Percentiles rank a stretch among this genome's conserved stretches.
phyloP scores from a whole-genome alignment of 2,329 filamentous ascomycete species.

The Colletotrichum acutatum region DNA sequence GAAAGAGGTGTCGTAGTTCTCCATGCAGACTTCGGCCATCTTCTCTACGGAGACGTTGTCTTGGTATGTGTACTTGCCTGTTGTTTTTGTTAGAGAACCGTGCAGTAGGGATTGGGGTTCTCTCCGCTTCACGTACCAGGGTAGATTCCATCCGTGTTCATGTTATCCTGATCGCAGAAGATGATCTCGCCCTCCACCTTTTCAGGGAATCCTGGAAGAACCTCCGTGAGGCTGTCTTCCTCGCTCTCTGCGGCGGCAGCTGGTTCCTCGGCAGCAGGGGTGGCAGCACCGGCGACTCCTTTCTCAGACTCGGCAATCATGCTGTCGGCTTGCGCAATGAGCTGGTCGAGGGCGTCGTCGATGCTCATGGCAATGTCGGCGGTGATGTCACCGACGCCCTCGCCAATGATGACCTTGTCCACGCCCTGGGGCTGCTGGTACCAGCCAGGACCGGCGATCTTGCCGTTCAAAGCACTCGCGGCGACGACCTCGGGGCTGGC shows the following conservation, averaged over 20 bases:
- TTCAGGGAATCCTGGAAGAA: constrained; percentile 88
- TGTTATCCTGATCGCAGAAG: constrained; percentile 83
- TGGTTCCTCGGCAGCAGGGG: constrained; percentile 40
- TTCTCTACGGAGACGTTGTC: constrained; percentile 79
- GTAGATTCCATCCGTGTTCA: constrained; percentile 95
- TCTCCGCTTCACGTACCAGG: constrained; percentile 71
- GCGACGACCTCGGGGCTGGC: constrained; percentile 92
- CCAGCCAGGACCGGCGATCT: constrained; percentile 80
- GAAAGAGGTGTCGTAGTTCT: constrained; percentile 88
- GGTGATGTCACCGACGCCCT: constrained; percentile 74
- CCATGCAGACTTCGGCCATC: constrained; percentile 93
- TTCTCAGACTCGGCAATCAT: constrained; percentile 67
- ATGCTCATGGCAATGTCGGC: constrained; percentile 74
- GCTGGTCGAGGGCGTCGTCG: constrained; percentile 76
- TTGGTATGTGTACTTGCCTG: constrained; percentile 85
- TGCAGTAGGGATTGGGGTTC: too few species aligned
- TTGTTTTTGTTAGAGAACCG: constrained; percentile 44
- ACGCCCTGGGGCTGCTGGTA: constrained; percentile 79
- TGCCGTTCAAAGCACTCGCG: constrained; percentile 81
- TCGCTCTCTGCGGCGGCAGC: constrained; percentile 37
- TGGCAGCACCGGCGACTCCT: constrained; percentile 49
- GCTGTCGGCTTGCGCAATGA: constrained; percentile 75
- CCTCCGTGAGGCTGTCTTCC: constrained; percentile 67
- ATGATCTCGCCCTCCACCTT: constrained; percentile 87
- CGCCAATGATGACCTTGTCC: constrained; percentile 74